Conservation (phyloP, 2,329 filamentous ascomycete species). For the Exophiala oligosperma region DNA sequence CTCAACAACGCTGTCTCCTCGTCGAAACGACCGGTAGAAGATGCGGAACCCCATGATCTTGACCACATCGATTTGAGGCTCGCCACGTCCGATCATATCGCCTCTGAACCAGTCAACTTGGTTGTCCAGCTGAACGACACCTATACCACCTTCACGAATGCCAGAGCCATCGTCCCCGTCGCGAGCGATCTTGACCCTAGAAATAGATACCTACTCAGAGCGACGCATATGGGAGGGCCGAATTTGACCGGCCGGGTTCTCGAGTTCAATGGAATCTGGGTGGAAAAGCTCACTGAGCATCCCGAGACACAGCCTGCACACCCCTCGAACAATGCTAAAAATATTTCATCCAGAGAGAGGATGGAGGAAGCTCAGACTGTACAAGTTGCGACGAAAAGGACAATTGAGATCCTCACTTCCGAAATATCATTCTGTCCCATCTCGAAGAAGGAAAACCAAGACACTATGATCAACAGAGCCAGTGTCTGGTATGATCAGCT, state of each 20-base stretch:
- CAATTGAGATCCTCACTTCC: constrained; percentile 26
- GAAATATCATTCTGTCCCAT: background rate
- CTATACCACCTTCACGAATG: constrained; percentile 1
- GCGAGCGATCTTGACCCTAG: constrained; percentile 24
- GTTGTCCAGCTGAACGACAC: constrained; percentile 9
- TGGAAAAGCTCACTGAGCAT: constrained; percentile 19
- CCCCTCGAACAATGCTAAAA: too few relatives aligned
- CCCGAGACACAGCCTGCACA: too few relatives aligned
- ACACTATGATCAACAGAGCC: background rate
- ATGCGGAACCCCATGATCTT: background rate
- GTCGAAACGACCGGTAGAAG: background rate
- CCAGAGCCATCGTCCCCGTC: constrained; percentile 22
- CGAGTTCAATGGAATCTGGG: constrained; percentile 33
- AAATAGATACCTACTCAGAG: constrained; percentile 27
- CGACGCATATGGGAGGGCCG: constrained; percentile 16
- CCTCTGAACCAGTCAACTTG: constrained; percentile 6
- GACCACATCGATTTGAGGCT: constrained; percentile 4
- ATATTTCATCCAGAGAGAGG: too few relatives aligned
- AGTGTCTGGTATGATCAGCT: constrained; percentile 7
- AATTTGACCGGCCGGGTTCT: constrained; percentile 26
- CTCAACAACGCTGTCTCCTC: constrained; percentile 10
- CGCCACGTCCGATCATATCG: background rate
- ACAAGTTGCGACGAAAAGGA: background rate
- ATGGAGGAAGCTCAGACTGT: background rate
- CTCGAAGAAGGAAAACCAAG: background rate